Conservation (phyloP, 805 yeast species). For the Kockiozyma suomiensis region DNA sequence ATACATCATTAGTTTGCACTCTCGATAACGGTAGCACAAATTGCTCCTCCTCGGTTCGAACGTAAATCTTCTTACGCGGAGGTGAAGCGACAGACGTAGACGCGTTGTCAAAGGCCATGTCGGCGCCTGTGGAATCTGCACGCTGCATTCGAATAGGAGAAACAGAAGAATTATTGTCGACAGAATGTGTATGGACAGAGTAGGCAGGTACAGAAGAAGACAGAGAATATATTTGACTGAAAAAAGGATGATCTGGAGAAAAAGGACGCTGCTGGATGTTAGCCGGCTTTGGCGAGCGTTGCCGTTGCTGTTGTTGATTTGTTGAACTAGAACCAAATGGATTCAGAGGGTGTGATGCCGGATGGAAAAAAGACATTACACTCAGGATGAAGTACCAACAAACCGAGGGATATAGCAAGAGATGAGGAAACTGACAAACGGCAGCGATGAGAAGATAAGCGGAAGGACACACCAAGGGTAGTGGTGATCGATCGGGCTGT, state of each 20-base stretch:
- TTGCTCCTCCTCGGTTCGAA: conserved; percentile 31
- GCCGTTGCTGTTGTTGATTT: conserved; percentile 4
- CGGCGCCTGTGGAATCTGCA: neutral
- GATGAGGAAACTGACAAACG: neutral
- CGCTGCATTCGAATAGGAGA: neutral
- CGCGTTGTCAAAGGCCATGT: neutral
- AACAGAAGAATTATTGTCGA: neutral
- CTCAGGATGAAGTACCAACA: neutral
- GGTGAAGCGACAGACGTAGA: neutral
- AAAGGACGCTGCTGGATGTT: neutral
- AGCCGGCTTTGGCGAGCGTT: neutral
- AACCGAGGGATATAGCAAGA: neutral
- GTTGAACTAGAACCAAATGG: conserved; percentile 21
- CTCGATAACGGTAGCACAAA: conserved; percentile 29
- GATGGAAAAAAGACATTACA: conserved; percentile 28
- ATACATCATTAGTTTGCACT: conserved; percentile 28
- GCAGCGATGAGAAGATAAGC: neutral
- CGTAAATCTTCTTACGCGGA: conserved; percentile 22
- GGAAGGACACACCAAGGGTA: no score
- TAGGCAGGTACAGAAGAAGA: neutral
- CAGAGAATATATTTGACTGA: neutral
- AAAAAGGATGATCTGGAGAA: neutral
- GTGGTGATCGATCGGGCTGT: no score
- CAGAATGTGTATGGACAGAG: neutral
- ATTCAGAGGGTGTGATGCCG: conserved; percentile 27